Conservation (phyloP, 139 green algal genomes). For the Limnomonas spitsbergensis region DNA sequence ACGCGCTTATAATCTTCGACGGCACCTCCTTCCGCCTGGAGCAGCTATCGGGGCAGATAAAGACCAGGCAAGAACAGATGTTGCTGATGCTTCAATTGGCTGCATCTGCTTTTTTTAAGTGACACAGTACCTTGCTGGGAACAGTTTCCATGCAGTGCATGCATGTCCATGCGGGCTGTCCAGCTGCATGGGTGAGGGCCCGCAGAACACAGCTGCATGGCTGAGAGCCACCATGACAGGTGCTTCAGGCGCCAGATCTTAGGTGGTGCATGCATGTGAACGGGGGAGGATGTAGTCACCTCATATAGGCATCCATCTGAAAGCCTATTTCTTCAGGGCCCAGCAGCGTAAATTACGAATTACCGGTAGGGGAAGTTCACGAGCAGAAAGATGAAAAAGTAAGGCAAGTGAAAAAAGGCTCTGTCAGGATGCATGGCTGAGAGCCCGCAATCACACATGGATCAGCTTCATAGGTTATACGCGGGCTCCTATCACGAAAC, state of each 20-base stretch:
- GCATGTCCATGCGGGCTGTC: not conserved
- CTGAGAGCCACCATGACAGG: not conserved
- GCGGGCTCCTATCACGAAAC: no score
- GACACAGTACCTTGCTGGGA: no score
- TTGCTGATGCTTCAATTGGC: not conserved
- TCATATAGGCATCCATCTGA: not conserved
- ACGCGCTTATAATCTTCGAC: constrained; percentile 1
- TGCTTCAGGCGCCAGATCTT: not conserved
- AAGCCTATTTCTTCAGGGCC: not conserved
- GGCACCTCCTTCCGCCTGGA: constrained; percentile 13
- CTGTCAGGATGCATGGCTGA: no score
- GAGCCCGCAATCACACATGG: no score
- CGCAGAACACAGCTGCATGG: not conserved
- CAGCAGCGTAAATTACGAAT: no score
- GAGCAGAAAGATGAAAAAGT: no score
- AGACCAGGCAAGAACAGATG: not conserved
- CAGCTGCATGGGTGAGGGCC: not conserved
- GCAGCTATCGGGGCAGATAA: constrained; percentile 3
- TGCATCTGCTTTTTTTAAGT: no score
- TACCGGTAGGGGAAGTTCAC: no score
- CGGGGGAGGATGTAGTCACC: not conserved
- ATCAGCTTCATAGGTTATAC: no score
- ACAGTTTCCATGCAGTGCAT: no score
- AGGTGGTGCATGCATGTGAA: not conserved
- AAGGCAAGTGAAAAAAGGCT: no score